A percentile compares a stretch with the other conserved stretches of the same genome.
phyloP scores from a whole-genome alignment of 768 basidiomycete genomes.

The Hemileccinum impolitum region DNA sequence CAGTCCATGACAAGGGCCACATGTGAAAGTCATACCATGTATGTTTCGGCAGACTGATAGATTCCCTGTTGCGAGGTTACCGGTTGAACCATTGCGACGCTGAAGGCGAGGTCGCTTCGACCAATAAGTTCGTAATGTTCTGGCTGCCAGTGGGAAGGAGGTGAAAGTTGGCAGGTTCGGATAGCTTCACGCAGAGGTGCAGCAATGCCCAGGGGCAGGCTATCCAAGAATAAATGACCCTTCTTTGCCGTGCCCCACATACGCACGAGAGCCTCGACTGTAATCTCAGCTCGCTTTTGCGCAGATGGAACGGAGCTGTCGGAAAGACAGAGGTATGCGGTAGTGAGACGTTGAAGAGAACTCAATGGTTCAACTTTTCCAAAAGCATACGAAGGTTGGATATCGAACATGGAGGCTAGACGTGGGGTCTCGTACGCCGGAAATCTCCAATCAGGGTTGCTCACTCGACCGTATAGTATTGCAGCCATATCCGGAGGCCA shows the following conservation, averaged over 20 bases:
- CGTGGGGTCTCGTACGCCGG: slow-evolving; percentile 44
- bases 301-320: slow-evolving; percentile 48
- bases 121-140: slow-evolving; percentile 34
- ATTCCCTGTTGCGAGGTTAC: slow-evolving; percentile 26
- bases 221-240: slow-evolving; percentile 47
- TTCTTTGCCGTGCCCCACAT: slow-evolving; percentile 36
- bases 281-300: slow-evolving; percentile 65
- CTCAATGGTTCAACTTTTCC: slow-evolving; percentile 59
- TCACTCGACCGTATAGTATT: slow-evolving; percentile 54
- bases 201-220: slow-evolving; percentile 65
- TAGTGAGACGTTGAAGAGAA: slow-evolving; percentile 50
- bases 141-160: slow-evolving; percentile 68
- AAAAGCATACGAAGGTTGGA: slow-evolving; percentile 55
- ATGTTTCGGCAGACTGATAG: slow-evolving; percentile 31
- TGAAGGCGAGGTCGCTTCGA: slow-evolving; percentile 31
- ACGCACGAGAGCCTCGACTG: slow-evolving; percentile 53
- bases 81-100: slow-evolving; percentile 31
- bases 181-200: slow-evolving; percentile 82
- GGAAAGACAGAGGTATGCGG: slow-evolving; percentile 56
- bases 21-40: slow-evolving; percentile 22
- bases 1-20: slow-evolving; percentile 1
- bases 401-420: slow-evolving; percentile 47
- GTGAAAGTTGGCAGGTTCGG: slow-evolving; percentile 77
- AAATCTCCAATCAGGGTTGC: slow-evolving; percentile 66
- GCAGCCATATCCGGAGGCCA: slow-evolving; percentile 78